A percentile compares a stretch with the other conserved stretches of the same genome.
Evolutionary conservation across 306 rosid genomes (phyloP).

Genomic region (Rosa chinensis): DNA sequence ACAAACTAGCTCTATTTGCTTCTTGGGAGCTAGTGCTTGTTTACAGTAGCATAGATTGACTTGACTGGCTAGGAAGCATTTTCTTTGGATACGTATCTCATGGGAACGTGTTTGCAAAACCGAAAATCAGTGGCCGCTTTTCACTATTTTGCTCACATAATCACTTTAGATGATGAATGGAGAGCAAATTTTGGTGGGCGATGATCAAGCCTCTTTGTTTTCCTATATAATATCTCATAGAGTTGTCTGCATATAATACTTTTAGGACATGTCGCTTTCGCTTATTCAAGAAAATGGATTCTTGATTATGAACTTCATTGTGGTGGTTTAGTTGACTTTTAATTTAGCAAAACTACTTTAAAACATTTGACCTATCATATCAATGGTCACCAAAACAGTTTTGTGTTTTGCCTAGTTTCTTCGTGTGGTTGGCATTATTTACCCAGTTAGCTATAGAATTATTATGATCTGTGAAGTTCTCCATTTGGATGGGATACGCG

Average conservation of each 20-base stretch:
- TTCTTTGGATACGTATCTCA: neutral
- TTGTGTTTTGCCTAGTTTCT: neutral
- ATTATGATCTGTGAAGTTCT: neutral
- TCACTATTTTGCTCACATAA: neutral
- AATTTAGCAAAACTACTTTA: neutral
- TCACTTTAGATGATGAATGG: constrained; percentile 1
- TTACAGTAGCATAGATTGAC: constrained; percentile 10
- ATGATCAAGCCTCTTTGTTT: neutral
- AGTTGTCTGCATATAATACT: neutral
- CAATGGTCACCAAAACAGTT: neutral
- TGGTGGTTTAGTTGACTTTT: neutral
- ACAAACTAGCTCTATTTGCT: neutral
- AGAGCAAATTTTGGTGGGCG: neutral
- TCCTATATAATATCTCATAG: neutral
- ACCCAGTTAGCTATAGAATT: neutral
- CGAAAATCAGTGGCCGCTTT: neutral
- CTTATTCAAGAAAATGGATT: neutral
- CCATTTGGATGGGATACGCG: neutral
- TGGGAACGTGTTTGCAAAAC: neutral
- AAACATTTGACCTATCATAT: neutral
- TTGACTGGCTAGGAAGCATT: neutral
- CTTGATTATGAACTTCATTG: neutral
- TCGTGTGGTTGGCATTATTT: neutral
- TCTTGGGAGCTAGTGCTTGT: neutral
- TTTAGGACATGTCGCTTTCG: constrained; percentile 7